Evolutionary conservation across 176 grass and related monocot species (phyloP), one percentile per base, ranked within the genome.

Genomic region (Poa pratensis): DNA sequence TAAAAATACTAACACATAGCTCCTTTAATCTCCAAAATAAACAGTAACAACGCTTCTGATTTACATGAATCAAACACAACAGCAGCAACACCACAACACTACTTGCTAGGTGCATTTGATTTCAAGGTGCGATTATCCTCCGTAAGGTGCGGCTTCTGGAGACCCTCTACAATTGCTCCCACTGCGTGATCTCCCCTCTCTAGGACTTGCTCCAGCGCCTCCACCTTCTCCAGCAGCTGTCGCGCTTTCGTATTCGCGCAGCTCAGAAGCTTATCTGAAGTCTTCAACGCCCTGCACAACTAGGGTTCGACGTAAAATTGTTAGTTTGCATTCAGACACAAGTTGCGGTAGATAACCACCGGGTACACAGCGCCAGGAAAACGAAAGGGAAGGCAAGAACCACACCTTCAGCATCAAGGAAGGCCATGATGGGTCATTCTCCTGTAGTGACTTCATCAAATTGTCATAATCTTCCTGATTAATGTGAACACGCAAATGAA

Each of bases 341-440:
- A 52, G n/a, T 22, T 57, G 9, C 40, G 42, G 51, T 77, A 58
- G 3, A n/a, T 27, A 83, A 49, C 11, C 64, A 76, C 45, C 64
- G 2, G 16, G 3, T 24, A 28, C 0, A 8, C n/a, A n/a, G 18
- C 0, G 7, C 7, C 6, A 20, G 19, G 0, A 78, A 46, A 65
- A 12, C 0, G 2, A 52, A 62, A 14, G 7, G 17, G 75, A 19
- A 75, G 59, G n/a, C 4, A 59, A 66, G 48, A 82, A 49, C 27
- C 39, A 53, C 40, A 87, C 89, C 85, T 84, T 87, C 22, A 87
- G 75, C 85, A 87, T 90, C 50, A 87, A 65, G 1, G 69, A 83
- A 14, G 89, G 89, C 89, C 89, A 90, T 35, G 80, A 84, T 24
- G 85, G 89, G 10, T 84, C 81, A 42, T 90, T 90, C 52, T 87